Evolutionary conservation across 2,329 filamentous ascomycete genomes (phyloP), one percentile per base, ranked within the genome.

Genomic region (Ascochyta lentis): DNA sequence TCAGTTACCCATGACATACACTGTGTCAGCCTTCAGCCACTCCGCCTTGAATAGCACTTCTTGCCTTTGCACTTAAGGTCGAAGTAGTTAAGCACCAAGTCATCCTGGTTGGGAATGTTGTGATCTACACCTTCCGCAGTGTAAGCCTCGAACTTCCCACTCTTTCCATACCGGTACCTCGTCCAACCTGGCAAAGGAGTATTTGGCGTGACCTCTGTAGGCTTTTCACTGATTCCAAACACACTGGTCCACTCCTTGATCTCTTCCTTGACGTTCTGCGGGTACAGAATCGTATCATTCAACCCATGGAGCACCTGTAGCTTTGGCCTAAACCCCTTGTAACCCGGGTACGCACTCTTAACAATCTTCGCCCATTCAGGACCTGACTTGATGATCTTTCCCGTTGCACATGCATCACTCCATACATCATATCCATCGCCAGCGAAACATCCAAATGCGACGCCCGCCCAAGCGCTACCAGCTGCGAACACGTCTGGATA

Each of bases 161-260:
- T 51, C 15, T 57, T 55, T 8, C 69, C 70, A 48, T 71, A 74
- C 29, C 58, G 56, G 19, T 49, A 65, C 29, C 64, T 63, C 15
- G 71, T 74, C 71, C 71, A 74, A 2, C 67, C 69, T 10, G 45
- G n/a, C 19, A 72, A 50, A 6, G 71, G 71, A 22, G 67, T 70
- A 52, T 74, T 50, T 22, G 54, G 45, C 5, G 62, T 66, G 10
- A 61, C 66, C 15, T 63, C 55, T 2, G 54, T 65, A 35, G 68
- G 65, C 29, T 54, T 67, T 6, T 59, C 52, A 41, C 62, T 69
- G 5, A 70, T 49, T 0, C 63, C 66, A 48, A 73, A 67, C 2
- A 74, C 70, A 34, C 55, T 66, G 1, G 69, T 73, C 71, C 71
- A 74, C 50, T 74, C 63, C 54, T 73, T 74, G 49, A 73, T 67